A percentile compares a stretch with the other conserved stretches of the same genome.
These are phyloP conservation scores for Pseudopyrenochaeta lycopersici DNA, from an alignment of 2,329 filamentous ascomycete species.

Conservation along the genomic window DNA sequence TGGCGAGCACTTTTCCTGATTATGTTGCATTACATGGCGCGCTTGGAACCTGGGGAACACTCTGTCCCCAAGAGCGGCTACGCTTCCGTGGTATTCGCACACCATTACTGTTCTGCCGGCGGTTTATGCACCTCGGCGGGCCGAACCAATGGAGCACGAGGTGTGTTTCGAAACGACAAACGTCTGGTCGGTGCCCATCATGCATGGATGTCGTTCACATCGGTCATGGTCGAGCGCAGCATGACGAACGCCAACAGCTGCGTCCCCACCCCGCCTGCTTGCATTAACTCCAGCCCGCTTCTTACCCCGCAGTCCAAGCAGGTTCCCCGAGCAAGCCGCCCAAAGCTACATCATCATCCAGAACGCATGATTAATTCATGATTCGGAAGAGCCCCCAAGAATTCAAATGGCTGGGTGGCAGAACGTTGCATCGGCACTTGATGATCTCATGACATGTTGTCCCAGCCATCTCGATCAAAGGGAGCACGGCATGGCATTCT, in stretches of 20 bases:
- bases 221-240: background rate
- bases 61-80: background rate
- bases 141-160: background rate
- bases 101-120: background rate
- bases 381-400: background rate
- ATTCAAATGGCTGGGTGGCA: constrained; percentile 6
- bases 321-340: constrained; percentile 3
- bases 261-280: constrained; percentile 3
- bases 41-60: constrained; percentile 4
- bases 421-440: background rate
- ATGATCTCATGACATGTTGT: background rate
- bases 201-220: background rate
- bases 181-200: constrained; percentile 3
- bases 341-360: background rate
- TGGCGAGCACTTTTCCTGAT: constrained; percentile 7
- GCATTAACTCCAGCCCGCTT: constrained; percentile 3
- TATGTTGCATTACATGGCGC: background rate
- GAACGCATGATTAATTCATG: background rate
- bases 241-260: constrained; percentile 9
- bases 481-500: constrained; percentile 5
- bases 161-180: constrained; percentile 5
- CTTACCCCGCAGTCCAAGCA: constrained; percentile 9
- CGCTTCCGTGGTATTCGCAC: background rate
- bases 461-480: background rate
- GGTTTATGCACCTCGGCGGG: background rate